phyloP scores from a whole-genome alignment of 805 yeast species.

The Diddensiella transvaalensis region DNA sequence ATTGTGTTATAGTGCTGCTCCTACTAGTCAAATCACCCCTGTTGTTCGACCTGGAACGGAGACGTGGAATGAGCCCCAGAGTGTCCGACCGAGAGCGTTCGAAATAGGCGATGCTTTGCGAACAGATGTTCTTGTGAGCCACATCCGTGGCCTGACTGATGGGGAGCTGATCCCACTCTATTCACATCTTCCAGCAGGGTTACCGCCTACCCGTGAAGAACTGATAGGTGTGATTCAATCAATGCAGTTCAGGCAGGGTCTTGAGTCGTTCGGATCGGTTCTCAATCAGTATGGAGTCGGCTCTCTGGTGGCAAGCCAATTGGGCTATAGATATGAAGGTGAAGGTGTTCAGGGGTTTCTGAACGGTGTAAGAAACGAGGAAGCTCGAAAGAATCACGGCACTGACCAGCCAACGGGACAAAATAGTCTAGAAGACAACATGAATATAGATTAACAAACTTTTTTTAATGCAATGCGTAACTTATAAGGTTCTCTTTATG shows the following conservation, averaged over 20 bases:
- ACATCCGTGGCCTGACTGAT: slow-evolving; percentile 32
- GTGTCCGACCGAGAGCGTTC: neutral
- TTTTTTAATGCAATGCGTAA: neutral
- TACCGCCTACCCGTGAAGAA: slow-evolving; percentile 38
- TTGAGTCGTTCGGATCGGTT: slow-evolving; percentile 41
- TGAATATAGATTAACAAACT: slow-evolving; percentile 1
- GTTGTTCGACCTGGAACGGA: neutral
- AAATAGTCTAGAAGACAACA: slow-evolving; percentile 6
- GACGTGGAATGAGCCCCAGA: neutral
- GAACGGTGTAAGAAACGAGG: slow-evolving; percentile 38
- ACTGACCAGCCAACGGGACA: too few species aligned
- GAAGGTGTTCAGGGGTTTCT: slow-evolving; percentile 55
- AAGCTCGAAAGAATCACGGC: slow-evolving; percentile 3
- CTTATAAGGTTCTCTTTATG: neutral
- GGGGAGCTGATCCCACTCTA: slow-evolving; percentile 38
- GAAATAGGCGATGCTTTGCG: slow-evolving; percentile 38
- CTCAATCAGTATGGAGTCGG: slow-evolving; percentile 43
- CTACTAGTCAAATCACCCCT: slow-evolving; percentile 1
- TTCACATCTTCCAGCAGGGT: slow-evolving; percentile 41
- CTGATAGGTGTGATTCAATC: slow-evolving; percentile 44
- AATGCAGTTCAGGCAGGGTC: slow-evolving; percentile 46
- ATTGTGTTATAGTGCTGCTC: neutral
- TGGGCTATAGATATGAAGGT: slow-evolving; percentile 49
- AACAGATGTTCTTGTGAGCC: slow-evolving; percentile 32
- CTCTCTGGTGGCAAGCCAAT: slow-evolving; percentile 44